Conservation (phyloP, 1,284 basidiomycete genomes). For the Puccinia hordei region DNA sequence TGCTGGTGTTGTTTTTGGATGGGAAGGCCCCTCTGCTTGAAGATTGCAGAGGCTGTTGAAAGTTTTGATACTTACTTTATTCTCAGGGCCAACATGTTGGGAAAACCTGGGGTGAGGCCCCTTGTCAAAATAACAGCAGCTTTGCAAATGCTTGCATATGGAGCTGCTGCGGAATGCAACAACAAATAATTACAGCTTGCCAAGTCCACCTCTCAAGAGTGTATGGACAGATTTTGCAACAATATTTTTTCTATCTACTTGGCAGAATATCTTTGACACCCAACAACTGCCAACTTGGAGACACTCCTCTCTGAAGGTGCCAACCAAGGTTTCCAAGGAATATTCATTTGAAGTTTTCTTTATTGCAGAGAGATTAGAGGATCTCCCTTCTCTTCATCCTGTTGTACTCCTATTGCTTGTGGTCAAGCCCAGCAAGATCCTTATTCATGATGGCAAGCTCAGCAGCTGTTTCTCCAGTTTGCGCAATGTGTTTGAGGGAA, state of each 20-base stretch:
- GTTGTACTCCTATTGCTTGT: slow-evolving; percentile 1
- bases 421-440: not conserved
- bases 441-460: not conserved
- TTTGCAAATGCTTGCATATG: slow-evolving; percentile 28
- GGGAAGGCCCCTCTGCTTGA: slow-evolving; percentile 3
- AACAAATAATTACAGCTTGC: slow-evolving; percentile 16
- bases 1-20: slow-evolving; percentile 11
- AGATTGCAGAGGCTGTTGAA: slow-evolving; percentile 29
- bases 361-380: not conserved
- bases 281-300: slow-evolving; percentile 4
- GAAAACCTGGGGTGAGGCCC: not conserved
- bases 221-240: not conserved
- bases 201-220: not conserved
- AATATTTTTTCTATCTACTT: not conserved
- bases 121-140: slow-evolving; percentile 18
- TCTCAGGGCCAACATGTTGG: not conserved
- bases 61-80: slow-evolving; percentile 18
- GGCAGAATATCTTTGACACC: slow-evolving; percentile 21
- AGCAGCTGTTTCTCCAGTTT: not conserved
- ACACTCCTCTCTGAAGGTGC: not conserved
- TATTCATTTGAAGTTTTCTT: too few relatives aligned
- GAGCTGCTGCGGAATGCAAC: slow-evolving; percentile 1
- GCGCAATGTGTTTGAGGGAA: not conserved
- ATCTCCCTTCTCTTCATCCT: not conserved
- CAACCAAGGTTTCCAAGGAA: slow-evolving; percentile 12